These are phyloP conservation scores for Apophysomyces trapeziformis DNA, from an alignment of 371 early-diverging fungal genomes.

Conservation along the genomic window DNA sequence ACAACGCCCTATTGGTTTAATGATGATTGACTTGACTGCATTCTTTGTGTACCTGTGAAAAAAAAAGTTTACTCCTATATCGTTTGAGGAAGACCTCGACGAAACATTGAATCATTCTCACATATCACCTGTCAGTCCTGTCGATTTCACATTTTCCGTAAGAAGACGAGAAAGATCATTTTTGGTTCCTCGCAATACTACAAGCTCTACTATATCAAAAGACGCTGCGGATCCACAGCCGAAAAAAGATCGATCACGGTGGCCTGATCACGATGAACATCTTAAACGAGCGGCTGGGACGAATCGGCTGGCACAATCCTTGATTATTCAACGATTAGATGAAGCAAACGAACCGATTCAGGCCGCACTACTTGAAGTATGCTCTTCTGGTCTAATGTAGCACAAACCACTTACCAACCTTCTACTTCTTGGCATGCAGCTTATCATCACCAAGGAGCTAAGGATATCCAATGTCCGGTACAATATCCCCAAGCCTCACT, in stretches of 20 bases:
- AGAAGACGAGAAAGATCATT: conserved; percentile 21
- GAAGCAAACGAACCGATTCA: conserved; percentile 49
- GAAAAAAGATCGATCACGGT: conserved; percentile 16
- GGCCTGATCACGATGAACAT: conserved; percentile 27
- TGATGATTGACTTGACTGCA: neutral
- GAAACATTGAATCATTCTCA: neutral
- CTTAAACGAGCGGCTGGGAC: conserved; percentile 18
- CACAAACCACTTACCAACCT: too few relatives aligned
- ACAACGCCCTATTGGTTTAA: neutral
- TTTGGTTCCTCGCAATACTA: conserved; percentile 10
- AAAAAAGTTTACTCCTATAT: neutral
- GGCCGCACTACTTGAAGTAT: conserved; percentile 55
- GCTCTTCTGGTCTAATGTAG: too few relatives aligned
- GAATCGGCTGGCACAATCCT: conserved; percentile 43
- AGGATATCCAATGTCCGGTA: conserved; percentile 51
- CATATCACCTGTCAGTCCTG: conserved; percentile 40
- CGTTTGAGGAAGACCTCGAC: conserved; percentile 19
- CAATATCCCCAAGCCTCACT: conserved; percentile 56
- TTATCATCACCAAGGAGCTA: conserved; percentile 57
- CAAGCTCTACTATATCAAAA: conserved; percentile 17
- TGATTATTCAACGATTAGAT: conserved; percentile 51
- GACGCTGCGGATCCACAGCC: conserved; percentile 11
- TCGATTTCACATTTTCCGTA: conserved; percentile 41
- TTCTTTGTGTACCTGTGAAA: neutral
- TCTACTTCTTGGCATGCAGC: conserved; percentile 5